Evolutionary conservation across 352 stramenopile species (phyloP), one percentile per base, ranked within the genome.

Genomic region (Plasmopara muralis): DNA sequence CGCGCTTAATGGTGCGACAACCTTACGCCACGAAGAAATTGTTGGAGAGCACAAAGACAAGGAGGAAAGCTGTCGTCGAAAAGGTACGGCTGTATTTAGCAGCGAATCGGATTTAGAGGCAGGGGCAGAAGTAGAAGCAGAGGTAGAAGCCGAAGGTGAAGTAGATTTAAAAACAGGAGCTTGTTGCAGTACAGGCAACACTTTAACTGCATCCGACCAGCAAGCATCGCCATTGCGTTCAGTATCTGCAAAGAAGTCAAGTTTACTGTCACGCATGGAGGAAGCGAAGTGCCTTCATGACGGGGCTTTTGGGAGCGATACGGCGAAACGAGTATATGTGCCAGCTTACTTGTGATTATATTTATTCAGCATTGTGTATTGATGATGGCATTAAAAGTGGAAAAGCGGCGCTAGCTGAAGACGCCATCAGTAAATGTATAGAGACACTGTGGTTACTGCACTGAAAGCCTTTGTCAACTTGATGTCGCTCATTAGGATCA

Each of bases 21-120:
- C 52, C 10, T 66, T 68, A 61, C 49, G 53, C 30, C 64, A 73
- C 34, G 45, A 60, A 60, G 53, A 56, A n/a, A 67, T 70, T 46
- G 53, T 69, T 39, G 60, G 66, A 13, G 60, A 69, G 16, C 62
- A 78, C 31, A 57, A 60, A 13, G 49, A 43, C 42, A 50, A 59
- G 18, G 37, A 55, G 6, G 47, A 52, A 38, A 16, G 34, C 41
- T 53, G 37, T 46, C 39, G 57, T 16, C 28, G 53, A n/a, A 30
- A 64, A 50, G 35, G n/a, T 13, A 37, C 42, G 38, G 28, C 34
- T 9, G 43, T 37, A 47, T 39, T 51, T 16, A 31, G 57, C 14
- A 35, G 45, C n/a, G 57, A 58, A 33, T 58, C 45, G 12, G 53
- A 64, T 14, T 29, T 45, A 25, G 55, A 58, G 9, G 28, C 41